phyloP scores from a whole-genome alignment of 805 yeast species.

The Jamesozyma spencerorum region DNA sequence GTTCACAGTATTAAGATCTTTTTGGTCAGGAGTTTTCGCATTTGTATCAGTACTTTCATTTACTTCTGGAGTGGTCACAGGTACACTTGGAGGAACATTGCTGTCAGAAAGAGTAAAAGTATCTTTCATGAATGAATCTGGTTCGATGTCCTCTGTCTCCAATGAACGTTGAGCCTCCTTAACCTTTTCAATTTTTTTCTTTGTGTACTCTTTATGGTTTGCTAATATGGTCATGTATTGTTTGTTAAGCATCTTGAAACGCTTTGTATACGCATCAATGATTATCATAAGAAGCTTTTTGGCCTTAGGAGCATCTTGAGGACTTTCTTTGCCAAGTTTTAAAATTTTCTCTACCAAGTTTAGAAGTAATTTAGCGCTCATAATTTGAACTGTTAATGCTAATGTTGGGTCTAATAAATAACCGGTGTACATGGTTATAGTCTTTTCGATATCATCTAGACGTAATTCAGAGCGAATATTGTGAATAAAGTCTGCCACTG shows the following conservation, averaged over 20 bases:
- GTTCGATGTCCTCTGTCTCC: conserved; percentile 30
- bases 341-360: conserved; percentile 84
- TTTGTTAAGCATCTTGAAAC: conserved; percentile 67
- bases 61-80: conserved; percentile 11
- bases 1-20: conserved; percentile 21
- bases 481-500: conserved; percentile 92
- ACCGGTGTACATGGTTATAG: conserved; percentile 73
- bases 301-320: conserved; percentile 56
- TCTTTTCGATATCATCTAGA: conserved; percentile 75
- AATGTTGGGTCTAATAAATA: conserved; percentile 72
- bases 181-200: conserved; percentile 35
- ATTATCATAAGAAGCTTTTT: conserved; percentile 72
- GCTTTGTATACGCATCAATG: conserved; percentile 76
- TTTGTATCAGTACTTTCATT: conserved; percentile 21
- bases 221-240: conserved; percentile 58
- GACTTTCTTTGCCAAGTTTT: conserved; percentile 53
- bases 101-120: conserved; percentile 21
- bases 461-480: conserved; percentile 78
- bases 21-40: conserved; percentile 10
- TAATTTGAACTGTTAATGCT: conserved; percentile 84
- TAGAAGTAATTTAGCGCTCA: conserved; percentile 85
- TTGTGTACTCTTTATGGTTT: conserved; percentile 48
- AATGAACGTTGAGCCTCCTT: conserved; percentile 31
- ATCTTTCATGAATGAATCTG: conserved; percentile 31
- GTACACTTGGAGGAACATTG: background rate